Percentiles rank a stretch among this genome's conserved stretches.
Evolutionary conservation across 768 basidiomycete genomes (phyloP).

Genomic region (Baorangia bicolor): DNA sequence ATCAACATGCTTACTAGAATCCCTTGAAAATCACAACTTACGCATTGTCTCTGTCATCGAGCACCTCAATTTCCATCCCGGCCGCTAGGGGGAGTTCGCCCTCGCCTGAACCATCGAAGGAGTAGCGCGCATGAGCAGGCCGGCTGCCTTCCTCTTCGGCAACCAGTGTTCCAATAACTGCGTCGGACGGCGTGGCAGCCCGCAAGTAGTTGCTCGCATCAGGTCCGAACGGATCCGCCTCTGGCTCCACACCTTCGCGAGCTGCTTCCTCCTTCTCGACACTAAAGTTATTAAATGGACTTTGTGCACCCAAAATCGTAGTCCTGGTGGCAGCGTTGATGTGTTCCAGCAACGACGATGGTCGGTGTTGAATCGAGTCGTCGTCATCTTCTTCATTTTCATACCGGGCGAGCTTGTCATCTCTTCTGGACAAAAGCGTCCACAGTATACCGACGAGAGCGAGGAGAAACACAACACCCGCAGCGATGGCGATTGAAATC

Average conservation of each 20-base stretch:
- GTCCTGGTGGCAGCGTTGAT: slow-evolving; percentile 88
- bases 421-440: slow-evolving; percentile 82
- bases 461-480: slow-evolving; percentile 88
- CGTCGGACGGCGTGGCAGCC: slow-evolving; percentile 80
- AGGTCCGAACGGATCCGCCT: slow-evolving; percentile 57
- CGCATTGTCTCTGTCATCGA: slow-evolving; percentile 81
- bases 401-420: slow-evolving; percentile 65
- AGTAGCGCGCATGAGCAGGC: slow-evolving; percentile 77
- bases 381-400: slow-evolving; percentile 75
- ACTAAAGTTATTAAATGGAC: slow-evolving; percentile 37
- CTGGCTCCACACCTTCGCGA: slow-evolving; percentile 39
- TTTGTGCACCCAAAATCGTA: slow-evolving; percentile 65
- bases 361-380: slow-evolving; percentile 73
- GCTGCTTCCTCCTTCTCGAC: slow-evolving; percentile 54
- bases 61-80: slow-evolving; percentile 70
- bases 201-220: slow-evolving; percentile 78
- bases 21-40: slow-evolving; percentile 37
- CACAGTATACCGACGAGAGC: slow-evolving; percentile 84
- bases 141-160: slow-evolving; percentile 66
- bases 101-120: slow-evolving; percentile 76
- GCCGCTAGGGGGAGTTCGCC: slow-evolving; percentile 72
- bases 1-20: slow-evolving; percentile 6
- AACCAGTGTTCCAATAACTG: slow-evolving; percentile 55
- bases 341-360: slow-evolving; percentile 85
- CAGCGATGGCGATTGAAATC: slow-evolving; percentile 95